phyloP scores from a whole-genome alignment of 148 eudicot species.

The Rhododendron ovatum region DNA sequence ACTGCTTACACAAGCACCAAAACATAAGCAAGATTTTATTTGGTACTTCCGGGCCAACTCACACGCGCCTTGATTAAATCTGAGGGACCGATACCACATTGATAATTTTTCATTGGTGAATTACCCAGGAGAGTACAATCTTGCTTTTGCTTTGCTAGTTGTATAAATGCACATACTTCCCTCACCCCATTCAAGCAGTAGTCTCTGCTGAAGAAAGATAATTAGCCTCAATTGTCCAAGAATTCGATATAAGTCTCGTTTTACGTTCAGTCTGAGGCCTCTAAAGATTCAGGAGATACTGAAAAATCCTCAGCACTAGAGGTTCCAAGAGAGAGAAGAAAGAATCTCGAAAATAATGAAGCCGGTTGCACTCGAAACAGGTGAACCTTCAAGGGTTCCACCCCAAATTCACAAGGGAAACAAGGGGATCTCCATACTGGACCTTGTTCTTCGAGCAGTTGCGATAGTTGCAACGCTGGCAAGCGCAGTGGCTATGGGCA shows the following conservation, averaged over 20 bases:
- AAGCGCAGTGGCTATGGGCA: slow-evolving; percentile 41
- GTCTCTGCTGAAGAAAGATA: not conserved
- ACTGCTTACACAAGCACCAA: slow-evolving; percentile 5
- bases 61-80: not conserved
- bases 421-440: slow-evolving; percentile 28
- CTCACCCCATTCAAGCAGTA: not conserved
- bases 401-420: slow-evolving; percentile 1
- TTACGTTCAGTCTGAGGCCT: not conserved
- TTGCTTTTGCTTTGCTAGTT: slow-evolving; percentile 5
- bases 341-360: slow-evolving; percentile 19
- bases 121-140: not conserved
- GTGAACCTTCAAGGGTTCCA: slow-evolving; percentile 18
- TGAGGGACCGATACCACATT: not conserved
- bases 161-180: not conserved
- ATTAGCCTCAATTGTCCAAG: not conserved
- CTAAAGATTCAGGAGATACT: not conserved
- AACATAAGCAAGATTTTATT: not conserved
- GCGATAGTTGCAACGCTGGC: slow-evolving; percentile 33
- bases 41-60: not conserved
- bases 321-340: not conserved
- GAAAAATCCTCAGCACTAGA: not conserved
- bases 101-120: not conserved
- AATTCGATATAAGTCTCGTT: not conserved
- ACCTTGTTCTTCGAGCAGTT: slow-evolving; percentile 28
- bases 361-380: slow-evolving; percentile 18